These are phyloP conservation scores for Moricandia arvensis DNA, from an alignment of 345 rosid genomes.

Conservation along the genomic window DNA sequence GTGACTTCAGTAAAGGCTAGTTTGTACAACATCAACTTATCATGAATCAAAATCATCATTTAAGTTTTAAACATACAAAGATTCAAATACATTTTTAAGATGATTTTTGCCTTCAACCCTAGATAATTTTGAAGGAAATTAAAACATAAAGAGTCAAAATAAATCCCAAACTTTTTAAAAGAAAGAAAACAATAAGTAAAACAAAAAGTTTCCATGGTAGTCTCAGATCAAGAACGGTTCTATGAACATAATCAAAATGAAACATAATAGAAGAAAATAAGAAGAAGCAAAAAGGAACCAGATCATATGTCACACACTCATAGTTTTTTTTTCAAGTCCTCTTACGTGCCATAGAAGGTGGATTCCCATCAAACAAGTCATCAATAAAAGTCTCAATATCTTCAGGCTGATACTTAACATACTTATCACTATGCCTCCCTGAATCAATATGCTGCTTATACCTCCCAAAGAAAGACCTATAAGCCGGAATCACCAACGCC, in stretches of 20 bases:
- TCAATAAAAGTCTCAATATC: background rate
- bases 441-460: background rate
- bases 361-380: background rate
- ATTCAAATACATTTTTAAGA: constrained; percentile 1
- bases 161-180: background rate
- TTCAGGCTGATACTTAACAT: background rate
- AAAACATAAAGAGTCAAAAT: background rate
- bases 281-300: constrained; percentile 10
- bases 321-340: constrained; percentile 3
- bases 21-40: background rate
- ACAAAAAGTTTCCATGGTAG: constrained; percentile 29
- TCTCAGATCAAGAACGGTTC: constrained; percentile 24
- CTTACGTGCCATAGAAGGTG: background rate
- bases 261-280: background rate
- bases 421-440: background rate
- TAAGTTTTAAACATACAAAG: background rate
- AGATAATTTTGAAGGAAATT: background rate
- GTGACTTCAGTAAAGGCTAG: background rate
- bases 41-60: background rate
- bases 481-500: background rate
- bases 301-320: constrained; percentile 5
- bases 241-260: constrained; percentile 21
- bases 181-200: background rate
- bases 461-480: background rate
- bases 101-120: background rate